phyloP scores from a whole-genome alignment of 495 filamentous ascomycete species.

The Neurospora sp. region DNA sequence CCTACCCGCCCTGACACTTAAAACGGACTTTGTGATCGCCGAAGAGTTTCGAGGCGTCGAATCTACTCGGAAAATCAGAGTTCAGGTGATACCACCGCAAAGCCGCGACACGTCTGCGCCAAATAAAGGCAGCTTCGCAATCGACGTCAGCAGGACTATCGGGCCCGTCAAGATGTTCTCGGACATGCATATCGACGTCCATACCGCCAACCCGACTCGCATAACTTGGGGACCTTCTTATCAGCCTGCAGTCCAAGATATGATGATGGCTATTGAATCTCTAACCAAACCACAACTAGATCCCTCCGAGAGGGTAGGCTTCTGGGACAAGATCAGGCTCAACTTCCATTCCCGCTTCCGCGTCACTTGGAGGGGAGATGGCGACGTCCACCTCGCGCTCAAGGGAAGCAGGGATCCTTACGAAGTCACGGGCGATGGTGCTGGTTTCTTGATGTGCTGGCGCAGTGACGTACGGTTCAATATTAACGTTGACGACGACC shows the following conservation, averaged over 20 bases:
- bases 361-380: conserved; percentile 86
- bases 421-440: conserved; percentile 80
- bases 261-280: conserved; percentile 99
- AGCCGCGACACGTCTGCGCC: conserved; percentile 22
- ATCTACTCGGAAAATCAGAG: conserved; percentile 67
- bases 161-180: conserved; percentile 96
- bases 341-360: conserved; percentile 88
- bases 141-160: conserved; percentile 85
- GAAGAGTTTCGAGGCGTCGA: conserved; percentile 78
- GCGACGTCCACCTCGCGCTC: conserved; percentile 87
- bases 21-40: conserved; percentile 91
- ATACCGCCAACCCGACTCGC: conserved; percentile 79
- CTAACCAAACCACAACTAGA: conserved; percentile 95
- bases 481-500: conserved; percentile 71
- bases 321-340: conserved; percentile 98
- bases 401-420: conserved; percentile 95
- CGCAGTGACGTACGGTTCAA: conserved; percentile 83
- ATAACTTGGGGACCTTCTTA: conserved; percentile 97
- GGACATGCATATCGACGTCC: conserved; percentile 81
- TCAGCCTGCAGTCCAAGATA: conserved; percentile 96
- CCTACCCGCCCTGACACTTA: conserved; percentile 71
- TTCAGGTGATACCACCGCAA: conserved; percentile 73
- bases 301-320: conserved; percentile 85
- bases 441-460: conserved; percentile 97
- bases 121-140: conserved; percentile 55